Evolutionary conservation across 2,329 filamentous ascomycete species (phyloP).

Genomic region (Neofusicoccum laricinum): DNA sequence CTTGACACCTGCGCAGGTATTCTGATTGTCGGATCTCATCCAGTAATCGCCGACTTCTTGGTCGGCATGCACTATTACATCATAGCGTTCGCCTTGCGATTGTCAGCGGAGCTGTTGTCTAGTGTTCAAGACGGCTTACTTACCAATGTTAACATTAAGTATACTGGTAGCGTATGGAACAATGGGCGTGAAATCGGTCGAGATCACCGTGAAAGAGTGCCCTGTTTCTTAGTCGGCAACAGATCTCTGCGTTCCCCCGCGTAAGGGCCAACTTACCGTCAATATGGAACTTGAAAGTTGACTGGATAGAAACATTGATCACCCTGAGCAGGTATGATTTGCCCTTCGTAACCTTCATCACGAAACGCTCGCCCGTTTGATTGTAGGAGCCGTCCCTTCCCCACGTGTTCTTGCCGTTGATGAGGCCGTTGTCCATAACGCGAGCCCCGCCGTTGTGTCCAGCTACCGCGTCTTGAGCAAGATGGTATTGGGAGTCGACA

Average conservation of each 20-base stretch:
- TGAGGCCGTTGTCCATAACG: slow-evolving; percentile 44
- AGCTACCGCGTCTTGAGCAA: slow-evolving; percentile 23
- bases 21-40: slow-evolving; percentile 39
- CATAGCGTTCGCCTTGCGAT: slow-evolving; percentile 36
- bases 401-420: slow-evolving; percentile 57
- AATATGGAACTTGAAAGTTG: slow-evolving; percentile 43
- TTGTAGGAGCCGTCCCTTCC: slow-evolving; percentile 36
- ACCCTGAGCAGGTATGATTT: slow-evolving; percentile 58
- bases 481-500: slow-evolving; percentile 25
- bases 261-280: slow-evolving; percentile 25
- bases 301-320: slow-evolving; percentile 50
- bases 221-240: slow-evolving; percentile 20
- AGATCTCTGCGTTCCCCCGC: background rate
- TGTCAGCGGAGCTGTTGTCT: slow-evolving; percentile 19
- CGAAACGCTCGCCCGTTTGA: slow-evolving; percentile 29
- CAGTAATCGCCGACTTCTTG: slow-evolving; percentile 33
- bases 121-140: slow-evolving; percentile 33
- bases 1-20: slow-evolving; percentile 36
- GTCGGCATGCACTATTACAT: slow-evolving; percentile 37
- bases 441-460: slow-evolving; percentile 34
- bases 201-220: slow-evolving; percentile 45
- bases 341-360: slow-evolving; percentile 41
- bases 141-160: slow-evolving; percentile 32
- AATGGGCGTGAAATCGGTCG: slow-evolving; percentile 44
- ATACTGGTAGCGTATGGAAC: slow-evolving; percentile 38